Percentiles rank a stretch among this genome's conserved stretches.
Evolutionary conservation across 2,329 filamentous ascomycete species (phyloP).

Genomic region (Neonectria sp.): DNA sequence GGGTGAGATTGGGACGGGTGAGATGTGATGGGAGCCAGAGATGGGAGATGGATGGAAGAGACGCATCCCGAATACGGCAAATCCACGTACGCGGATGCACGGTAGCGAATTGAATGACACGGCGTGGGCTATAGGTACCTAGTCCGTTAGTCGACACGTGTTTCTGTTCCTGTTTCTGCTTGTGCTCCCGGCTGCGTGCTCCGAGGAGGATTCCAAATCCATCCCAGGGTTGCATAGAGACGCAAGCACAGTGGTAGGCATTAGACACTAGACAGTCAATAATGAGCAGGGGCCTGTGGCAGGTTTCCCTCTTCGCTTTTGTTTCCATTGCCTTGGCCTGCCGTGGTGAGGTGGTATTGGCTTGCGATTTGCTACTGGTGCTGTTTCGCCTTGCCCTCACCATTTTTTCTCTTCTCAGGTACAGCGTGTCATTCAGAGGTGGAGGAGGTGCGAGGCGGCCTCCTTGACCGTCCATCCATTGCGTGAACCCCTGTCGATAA

Average conservation of each 20-base stretch:
- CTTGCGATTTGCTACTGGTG: conserved; percentile 21
- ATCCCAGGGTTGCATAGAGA: background rate
- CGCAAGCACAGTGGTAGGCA: too few species aligned
- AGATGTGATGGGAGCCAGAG: background rate
- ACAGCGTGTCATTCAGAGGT: conserved; percentile 15
- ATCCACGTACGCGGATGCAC: background rate
- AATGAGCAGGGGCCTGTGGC: background rate
- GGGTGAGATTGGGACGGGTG: background rate
- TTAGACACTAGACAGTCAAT: too few species aligned
- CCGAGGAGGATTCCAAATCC: conserved; percentile 3
- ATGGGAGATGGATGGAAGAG: conserved; percentile 1
- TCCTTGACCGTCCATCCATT: conserved; percentile 16
- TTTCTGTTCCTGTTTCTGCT: background rate
- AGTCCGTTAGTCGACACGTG: background rate
- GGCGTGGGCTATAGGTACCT: background rate
- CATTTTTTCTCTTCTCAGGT: conserved; percentile 14
- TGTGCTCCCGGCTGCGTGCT: background rate
- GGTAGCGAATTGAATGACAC: background rate
- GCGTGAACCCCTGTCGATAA: background rate
- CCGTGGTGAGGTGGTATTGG: conserved; percentile 10
- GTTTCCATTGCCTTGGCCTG: background rate
- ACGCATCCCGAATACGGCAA: conserved; percentile 4
- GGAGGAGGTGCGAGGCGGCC: conserved; percentile 8
- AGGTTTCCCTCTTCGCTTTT: background rate
- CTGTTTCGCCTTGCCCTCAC: conserved; percentile 30